Evolutionary conservation across 2,329 filamentous ascomycete genomes (phyloP), one percentile per base, ranked within the genome.

Genomic region (Chaetomiaceae sp.): DNA sequence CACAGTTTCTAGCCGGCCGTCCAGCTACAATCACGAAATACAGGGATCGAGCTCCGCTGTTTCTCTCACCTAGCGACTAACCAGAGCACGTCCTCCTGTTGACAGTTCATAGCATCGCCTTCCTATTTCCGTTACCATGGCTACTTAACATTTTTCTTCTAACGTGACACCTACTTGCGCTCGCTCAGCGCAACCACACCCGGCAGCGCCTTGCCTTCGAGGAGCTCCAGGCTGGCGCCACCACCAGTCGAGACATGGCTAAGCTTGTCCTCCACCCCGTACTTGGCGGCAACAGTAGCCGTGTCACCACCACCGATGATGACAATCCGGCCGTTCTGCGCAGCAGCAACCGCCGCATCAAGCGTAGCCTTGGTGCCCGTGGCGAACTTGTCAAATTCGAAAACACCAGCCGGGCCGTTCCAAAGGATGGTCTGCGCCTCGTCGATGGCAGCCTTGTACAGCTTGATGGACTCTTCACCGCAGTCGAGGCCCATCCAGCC

Each of bases 261-360:
- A 68, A 97, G 82, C 84, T 97, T 95, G 74, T 89, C 85, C 81
- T 99, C 94, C 59, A 89, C 92, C 51, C 86, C 86, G 73, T 96
- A 99, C 81, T 99, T 96, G 72, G 91, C 92, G 50, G 94, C 94
- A 43, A 97, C 94, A 56, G 94, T 99, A 46, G 94, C 94, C 47
- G 94, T 99, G 75, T 99, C 94, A 74, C 94, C 94, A 72, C 94
- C 94, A 58, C 94, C 94, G 61, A 99, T 96, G 75, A 99, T 97
- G 71, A 97, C 94, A 66, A 94, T 96, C 80, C 94, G 91, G 72
- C 90, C 91, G 57, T 77, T 81, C 73, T 89, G 78, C 55, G 87
- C 87, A 56, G 87, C 94, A 21, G 80, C 79, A 49, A 97, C 90
- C 49, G 86, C 91, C 53, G 90, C 89, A 67, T 96, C 89, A 63